A percentile compares a stretch with the other conserved stretches of the same genome.
phyloP scores from a whole-genome alignment of 2,329 filamentous ascomycete species.

The Talaromyces sp. region DNA sequence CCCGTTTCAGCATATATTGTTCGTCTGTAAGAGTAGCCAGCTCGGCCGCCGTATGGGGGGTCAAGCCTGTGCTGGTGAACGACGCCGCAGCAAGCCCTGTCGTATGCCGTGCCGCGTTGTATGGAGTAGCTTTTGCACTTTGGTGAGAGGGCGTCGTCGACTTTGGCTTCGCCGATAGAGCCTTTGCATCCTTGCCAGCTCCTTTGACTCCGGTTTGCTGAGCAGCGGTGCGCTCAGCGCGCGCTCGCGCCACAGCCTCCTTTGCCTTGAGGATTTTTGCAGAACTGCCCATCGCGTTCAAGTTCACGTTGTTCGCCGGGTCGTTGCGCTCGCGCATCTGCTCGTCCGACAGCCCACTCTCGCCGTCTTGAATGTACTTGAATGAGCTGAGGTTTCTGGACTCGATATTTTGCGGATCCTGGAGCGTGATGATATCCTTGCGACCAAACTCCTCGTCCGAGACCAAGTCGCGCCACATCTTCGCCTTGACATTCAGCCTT shows the following conservation, averaged over 20 bases:
- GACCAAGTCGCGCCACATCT: slow-evolving; percentile 89
- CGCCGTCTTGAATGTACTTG: slow-evolving; percentile 81
- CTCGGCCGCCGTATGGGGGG: slow-evolving; percentile 83
- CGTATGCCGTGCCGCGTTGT: slow-evolving; percentile 86
- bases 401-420: slow-evolving; percentile 88
- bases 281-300: slow-evolving; percentile 69
- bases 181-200: neutral
- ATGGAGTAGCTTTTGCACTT: slow-evolving; percentile 46
- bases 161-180: slow-evolving; percentile 1
- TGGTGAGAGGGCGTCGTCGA: slow-evolving; percentile 15
- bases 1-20: slow-evolving; percentile 92
- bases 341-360: slow-evolving; percentile 61
- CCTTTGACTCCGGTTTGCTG: slow-evolving; percentile 15
- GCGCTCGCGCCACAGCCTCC: slow-evolving; percentile 85
- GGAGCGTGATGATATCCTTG: slow-evolving; percentile 90
- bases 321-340: slow-evolving; percentile 63
- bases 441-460: slow-evolving; percentile 81
- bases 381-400: slow-evolving; percentile 79
- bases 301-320: slow-evolving; percentile 63
- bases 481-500: slow-evolving; percentile 90
- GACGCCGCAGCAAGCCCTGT: slow-evolving; percentile 87
- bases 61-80: slow-evolving; percentile 91
- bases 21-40: slow-evolving; percentile 84
- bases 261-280: slow-evolving; percentile 86
- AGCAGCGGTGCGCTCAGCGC: slow-evolving; percentile 62